A percentile compares a stretch with the other conserved stretches of the same genome.
These are phyloP conservation scores for Lichina pygmaea DNA, from an alignment of 495 filamentous ascomycete genomes.

Conservation along the genomic window DNA sequence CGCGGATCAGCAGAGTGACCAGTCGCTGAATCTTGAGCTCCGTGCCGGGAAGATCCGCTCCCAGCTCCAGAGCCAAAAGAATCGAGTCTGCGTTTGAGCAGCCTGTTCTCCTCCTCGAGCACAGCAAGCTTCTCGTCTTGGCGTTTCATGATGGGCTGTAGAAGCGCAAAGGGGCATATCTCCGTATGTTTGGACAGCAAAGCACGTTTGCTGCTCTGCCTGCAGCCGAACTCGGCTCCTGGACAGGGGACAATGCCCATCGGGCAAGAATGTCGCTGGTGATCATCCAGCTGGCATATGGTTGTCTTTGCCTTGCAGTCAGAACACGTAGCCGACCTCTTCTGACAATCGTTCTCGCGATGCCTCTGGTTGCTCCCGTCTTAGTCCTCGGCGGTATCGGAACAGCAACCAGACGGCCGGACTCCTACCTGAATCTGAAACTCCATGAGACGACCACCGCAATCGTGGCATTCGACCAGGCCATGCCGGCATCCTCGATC, in stretches of 20 bases:
- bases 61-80: no score
- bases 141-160: conserved; percentile 28
- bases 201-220: conserved; percentile 19
- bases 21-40: no score
- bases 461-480: conserved; percentile 23
- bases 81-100: conserved; percentile 26
- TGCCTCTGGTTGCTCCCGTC: conserved; percentile 14
- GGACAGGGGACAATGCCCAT: background rate
- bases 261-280: background rate
- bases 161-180: conserved; percentile 27
- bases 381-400: no score
- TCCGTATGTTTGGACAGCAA: conserved; percentile 24
- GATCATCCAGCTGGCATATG: background rate
- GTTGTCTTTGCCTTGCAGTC: conserved; percentile 16
- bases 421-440: conserved; percentile 24
- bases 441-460: conserved; percentile 25
- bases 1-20: conserved; percentile 6
- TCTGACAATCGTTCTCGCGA: conserved; percentile 21
- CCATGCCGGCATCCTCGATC: conserved; percentile 32
- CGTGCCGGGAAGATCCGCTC: no score
- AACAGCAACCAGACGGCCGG: no score
- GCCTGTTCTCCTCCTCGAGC: conserved; percentile 13
- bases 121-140: conserved; percentile 23
- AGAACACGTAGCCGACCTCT: conserved; percentile 20
- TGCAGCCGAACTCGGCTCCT: conserved; percentile 19